Percentiles rank a stretch among this genome's conserved stretches.
Conservation (phyloP, 2,329 filamentous ascomycete genomes). For the Fusarium proliferatum region DNA sequence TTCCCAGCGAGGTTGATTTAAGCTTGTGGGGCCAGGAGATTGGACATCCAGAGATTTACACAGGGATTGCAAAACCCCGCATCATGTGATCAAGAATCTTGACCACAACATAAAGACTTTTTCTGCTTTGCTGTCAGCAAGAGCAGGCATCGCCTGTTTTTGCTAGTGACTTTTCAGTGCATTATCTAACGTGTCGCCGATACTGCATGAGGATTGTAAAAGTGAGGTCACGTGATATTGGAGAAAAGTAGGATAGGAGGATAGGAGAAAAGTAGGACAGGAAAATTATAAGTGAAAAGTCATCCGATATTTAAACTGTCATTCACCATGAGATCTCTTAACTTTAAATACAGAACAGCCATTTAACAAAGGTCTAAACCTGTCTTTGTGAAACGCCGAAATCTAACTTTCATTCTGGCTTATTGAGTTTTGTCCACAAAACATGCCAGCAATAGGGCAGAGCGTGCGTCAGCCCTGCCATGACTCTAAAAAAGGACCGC, state of each 20-base stretch:
- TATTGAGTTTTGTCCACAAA: neutral
- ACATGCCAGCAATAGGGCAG: neutral
- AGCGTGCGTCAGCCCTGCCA: rapidly evolving
- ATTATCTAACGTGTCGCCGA: no score
- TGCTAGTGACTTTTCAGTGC: no score
- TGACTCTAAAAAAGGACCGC: neutral
- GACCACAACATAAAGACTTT: neutral
- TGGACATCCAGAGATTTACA: rapidly evolving
- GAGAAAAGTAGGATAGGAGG: neutral
- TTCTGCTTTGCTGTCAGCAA: rapidly evolving
- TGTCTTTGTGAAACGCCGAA: neutral
- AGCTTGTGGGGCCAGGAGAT: neutral
- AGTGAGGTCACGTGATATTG: neutral
- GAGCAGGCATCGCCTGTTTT: no score
- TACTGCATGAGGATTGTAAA: no score
- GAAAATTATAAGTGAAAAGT: no score
- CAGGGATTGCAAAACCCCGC: neutral
- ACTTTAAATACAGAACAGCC: neutral
- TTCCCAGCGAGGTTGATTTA: neutral
- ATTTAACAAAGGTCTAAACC: neutral
- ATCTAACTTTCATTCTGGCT: no score
- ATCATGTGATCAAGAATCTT: neutral
- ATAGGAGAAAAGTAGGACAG: no score
- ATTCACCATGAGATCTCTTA: no score
- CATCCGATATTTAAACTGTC: no score